Conservation (phyloP, 2,329 filamentous ascomycete species). For the Cryoendolithus antarcticus region DNA sequence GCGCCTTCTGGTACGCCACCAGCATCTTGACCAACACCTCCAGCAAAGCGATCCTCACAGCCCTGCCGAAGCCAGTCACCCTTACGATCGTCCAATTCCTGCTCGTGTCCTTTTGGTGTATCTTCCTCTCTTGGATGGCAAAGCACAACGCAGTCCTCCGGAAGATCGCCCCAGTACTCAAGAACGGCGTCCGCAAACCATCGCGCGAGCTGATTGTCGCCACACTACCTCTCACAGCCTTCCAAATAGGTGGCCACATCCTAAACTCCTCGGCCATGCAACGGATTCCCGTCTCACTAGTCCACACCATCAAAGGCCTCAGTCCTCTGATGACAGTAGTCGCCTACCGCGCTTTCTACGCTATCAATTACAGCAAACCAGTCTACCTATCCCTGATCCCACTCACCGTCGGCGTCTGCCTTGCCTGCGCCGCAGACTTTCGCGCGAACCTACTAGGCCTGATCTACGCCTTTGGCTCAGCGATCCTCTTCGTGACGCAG, state of each 20-base stretch:
- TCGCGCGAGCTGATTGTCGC: conserved; percentile 70
- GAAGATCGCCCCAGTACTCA: conserved; percentile 61
- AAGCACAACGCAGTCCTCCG: conserved; percentile 59
- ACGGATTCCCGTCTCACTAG: conserved; percentile 88
- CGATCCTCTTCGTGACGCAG: conserved; percentile 89
- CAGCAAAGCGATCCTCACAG: conserved; percentile 90
- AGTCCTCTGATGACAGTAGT: conserved; percentile 91
- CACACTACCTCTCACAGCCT: conserved; percentile 80
- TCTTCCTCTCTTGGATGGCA: conserved; percentile 66
- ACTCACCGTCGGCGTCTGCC: conserved; percentile 83
- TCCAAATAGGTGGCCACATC: conserved; percentile 88
- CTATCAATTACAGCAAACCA: conserved; percentile 73
- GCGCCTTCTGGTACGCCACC: conserved; percentile 85
- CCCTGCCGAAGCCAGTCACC: conserved; percentile 80
- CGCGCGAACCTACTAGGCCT: conserved; percentile 86
- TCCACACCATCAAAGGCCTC: conserved; percentile 96
- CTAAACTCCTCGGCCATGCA: conserved; percentile 87
- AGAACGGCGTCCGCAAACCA: conserved; percentile 71
- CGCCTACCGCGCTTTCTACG: conserved; percentile 79
- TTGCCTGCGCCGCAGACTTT: conserved; percentile 88
- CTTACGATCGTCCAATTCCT: conserved; percentile 88
- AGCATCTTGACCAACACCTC: conserved; percentile 95
- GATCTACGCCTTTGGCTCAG: conserved; percentile 74
- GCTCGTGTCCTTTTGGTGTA: conserved; percentile 79
- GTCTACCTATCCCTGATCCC: conserved; percentile 72